Base-by-base conservation (phyloP, 768 basidiomycete genomes). In the Boletus subcaerulescens region DNA sequence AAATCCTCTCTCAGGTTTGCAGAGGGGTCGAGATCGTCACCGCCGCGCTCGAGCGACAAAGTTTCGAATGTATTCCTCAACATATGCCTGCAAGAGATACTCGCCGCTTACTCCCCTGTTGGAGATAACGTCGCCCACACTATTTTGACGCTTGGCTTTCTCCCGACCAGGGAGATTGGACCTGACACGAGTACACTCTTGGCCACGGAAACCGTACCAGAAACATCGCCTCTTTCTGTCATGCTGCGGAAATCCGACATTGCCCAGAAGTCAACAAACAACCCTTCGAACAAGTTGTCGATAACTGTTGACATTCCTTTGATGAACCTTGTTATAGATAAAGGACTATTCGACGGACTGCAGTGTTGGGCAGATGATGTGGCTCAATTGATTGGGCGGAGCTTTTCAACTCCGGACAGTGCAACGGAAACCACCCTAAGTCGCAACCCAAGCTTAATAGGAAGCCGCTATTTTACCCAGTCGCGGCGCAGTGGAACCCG, bases 311-410 rank as follows among this genome's bases (percentile, higher is more conserved):
- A 74, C 40, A 67, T 95, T 14, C 91, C 93, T 14, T 84, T 85
- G 5, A 69, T 89, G n/a, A 73, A 81, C 61, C 67, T 79, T 12
- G 73, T 81, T 38, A 61, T 93, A 45, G 76, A 81, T 11, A 96
- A 98, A 68, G 64, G 72, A 6, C 57, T 75, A 2, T 70, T 94
- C 9, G 92, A 98, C 65, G 81, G 82, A 13, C 68, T 98, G 17
- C 93, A 98, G 68, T 87, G 86, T 63, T 91, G 89, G 78, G 86
- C 85, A 8, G 97, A 99, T 65, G 94, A 98, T 65, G 67, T 86
- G 26, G 74, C 85, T n/a, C 91, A 89, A 62, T 78, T 87, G 48
- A 62, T 87, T 4, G 88, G 89, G 48, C 76, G 73, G 15, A 70
- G 75, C 7, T 48, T 59, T 40, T 45, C 52, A 5, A 29, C 47